Conservation (phyloP, 129 eudicot genomes). For the Flaveria bidentis region DNA sequence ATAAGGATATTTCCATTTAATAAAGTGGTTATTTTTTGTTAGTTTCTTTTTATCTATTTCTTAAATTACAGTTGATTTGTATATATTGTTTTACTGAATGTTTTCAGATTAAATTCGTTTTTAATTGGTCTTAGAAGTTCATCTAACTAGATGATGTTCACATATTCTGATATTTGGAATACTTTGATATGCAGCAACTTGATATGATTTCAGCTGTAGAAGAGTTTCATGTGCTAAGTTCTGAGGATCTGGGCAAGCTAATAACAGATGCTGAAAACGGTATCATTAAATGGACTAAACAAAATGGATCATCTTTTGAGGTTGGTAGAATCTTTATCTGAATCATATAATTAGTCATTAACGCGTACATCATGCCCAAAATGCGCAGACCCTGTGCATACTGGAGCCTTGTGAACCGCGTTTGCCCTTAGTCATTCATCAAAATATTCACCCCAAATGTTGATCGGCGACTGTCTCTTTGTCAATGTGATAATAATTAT, state of each 20-base stretch:
- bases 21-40: no score
- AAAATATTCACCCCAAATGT: neutral
- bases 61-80: neutral
- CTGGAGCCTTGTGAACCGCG: no score
- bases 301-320: slow-evolving; percentile 54
- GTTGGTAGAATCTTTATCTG: slow-evolving; percentile 27
- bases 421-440: neutral
- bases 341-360: no score
- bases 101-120: neutral
- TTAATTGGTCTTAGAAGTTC: neutral
- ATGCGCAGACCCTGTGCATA: no score
- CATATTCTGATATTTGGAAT: slow-evolving; percentile 11
- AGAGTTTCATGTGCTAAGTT: slow-evolving; percentile 51
- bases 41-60: neutral
- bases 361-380: no score
- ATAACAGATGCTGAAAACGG: slow-evolving; percentile 53
- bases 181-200: slow-evolving; percentile 44
- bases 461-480: slow-evolving; percentile 11
- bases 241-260: slow-evolving; percentile 53
- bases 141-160: neutral
- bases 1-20: no score
- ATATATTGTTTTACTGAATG: neutral
- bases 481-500: neutral
- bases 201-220: slow-evolving; percentile 63
- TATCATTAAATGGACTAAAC: slow-evolving; percentile 30